Conservation (phyloP, 192 early-diverging fungal species). For the Physocladia obscura region DNA sequence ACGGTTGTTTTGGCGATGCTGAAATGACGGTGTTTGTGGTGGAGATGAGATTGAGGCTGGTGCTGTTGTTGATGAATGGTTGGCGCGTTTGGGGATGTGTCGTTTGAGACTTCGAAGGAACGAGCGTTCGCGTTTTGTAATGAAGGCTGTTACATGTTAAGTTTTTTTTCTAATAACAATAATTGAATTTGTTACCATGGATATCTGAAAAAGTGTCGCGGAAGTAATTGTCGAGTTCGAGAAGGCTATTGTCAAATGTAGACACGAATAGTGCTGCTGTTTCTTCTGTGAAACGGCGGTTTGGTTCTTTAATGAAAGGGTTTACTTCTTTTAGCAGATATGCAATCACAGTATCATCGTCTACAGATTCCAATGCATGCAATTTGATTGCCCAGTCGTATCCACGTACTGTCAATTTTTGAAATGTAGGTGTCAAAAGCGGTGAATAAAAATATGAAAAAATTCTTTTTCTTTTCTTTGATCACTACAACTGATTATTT, state of each 20-base stretch:
- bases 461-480: no score
- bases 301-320: constrained; percentile 24
- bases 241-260: constrained; percentile 37
- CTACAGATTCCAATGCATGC: constrained; percentile 34
- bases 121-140: constrained; percentile 24
- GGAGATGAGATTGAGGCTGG: background rate
- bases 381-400: constrained; percentile 36
- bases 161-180: no score
- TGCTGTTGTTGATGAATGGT: background rate
- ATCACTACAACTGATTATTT: no score
- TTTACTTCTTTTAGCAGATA: constrained; percentile 40
- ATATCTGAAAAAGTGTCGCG: constrained; percentile 13
- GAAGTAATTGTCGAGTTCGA: constrained; percentile 33
- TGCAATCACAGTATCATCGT: constrained; percentile 32
- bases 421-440: background rate
- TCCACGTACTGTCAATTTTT: constrained; percentile 18
- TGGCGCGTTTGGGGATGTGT: constrained; percentile 17
- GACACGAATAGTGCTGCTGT: constrained; percentile 37
- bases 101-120: constrained; percentile 20
- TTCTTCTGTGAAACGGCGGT: constrained; percentile 31
- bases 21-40: background rate
- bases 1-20: background rate
- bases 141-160: constrained; percentile 28
- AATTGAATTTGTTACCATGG: background rate
- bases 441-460: no score